These are phyloP conservation scores for Brasenia schreberi DNA, from an alignment of 164 flowering plant genomes.

Conservation along the genomic window DNA sequence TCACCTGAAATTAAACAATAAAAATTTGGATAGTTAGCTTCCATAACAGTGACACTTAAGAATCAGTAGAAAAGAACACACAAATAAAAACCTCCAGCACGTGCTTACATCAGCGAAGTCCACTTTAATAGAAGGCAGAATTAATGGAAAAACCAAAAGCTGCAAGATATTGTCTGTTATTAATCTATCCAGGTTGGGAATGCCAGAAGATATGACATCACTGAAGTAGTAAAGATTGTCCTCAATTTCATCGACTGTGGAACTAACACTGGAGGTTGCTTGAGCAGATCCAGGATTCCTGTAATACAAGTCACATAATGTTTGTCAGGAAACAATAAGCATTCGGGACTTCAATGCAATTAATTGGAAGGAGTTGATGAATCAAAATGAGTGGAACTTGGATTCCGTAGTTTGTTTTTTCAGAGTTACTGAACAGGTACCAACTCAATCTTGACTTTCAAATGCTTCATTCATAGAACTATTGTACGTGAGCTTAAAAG, in stretches of 20 bases:
- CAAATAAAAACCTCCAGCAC: conserved; percentile 1
- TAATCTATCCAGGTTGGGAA: conserved; percentile 80
- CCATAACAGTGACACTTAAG: no score
- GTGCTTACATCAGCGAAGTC: conserved; percentile 30
- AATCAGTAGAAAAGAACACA: not conserved
- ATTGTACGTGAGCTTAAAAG: no score
- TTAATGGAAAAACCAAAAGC: conserved; percentile 68
- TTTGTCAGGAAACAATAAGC: conserved; percentile 5
- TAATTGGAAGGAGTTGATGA: not conserved
- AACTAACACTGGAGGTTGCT: conserved; percentile 28
- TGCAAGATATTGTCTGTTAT: conserved; percentile 66
- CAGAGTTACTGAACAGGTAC: no score
- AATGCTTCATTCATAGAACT: no score
- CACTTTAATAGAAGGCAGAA: conserved; percentile 67
- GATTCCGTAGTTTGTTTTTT: no score
- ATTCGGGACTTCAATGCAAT: not conserved
- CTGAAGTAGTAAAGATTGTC: conserved; percentile 85
- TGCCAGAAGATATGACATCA: conserved; percentile 91
- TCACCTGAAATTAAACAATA: conserved; percentile 41
- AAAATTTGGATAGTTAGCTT: not conserved
- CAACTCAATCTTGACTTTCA: no score
- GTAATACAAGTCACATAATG: conserved; percentile 7
- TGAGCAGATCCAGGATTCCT: conserved; percentile 41
- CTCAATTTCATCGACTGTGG: conserved; percentile 86
- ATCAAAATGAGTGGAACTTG: no score